Conservation (phyloP, 352 stramenopile genomes). For the Phytophthora fragariae region DNA sequence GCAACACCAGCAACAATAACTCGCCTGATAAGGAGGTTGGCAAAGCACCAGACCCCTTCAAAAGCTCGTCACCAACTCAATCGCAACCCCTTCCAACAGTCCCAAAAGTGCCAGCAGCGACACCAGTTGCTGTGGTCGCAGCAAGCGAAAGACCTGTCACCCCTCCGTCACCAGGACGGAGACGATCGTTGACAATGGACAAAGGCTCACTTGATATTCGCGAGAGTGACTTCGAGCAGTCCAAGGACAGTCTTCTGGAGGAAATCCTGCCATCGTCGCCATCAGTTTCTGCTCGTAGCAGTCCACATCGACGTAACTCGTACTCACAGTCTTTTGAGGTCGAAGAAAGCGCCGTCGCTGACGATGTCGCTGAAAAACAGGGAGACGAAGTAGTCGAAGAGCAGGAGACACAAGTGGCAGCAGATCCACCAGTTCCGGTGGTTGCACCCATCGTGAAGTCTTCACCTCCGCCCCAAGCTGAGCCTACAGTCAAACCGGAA, state of each 20-base stretch:
- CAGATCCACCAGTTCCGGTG: neutral
- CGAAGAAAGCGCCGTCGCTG: slow-evolving; percentile 28
- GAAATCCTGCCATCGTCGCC: slow-evolving; percentile 56
- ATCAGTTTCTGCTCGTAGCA: slow-evolving; percentile 25
- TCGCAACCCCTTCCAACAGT: slow-evolving; percentile 15
- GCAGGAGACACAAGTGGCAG: slow-evolving; percentile 1
- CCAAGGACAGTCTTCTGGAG: slow-evolving; percentile 73
- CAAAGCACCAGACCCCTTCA: slow-evolving; percentile 19
- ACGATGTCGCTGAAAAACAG: slow-evolving; percentile 14
- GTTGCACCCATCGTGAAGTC: neutral
- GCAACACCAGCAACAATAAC: slow-evolving; percentile 18
- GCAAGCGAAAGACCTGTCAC: neutral
- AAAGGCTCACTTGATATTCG: slow-evolving; percentile 51
- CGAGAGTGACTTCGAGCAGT: slow-evolving; percentile 72
- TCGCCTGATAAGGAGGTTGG: slow-evolving; percentile 36
- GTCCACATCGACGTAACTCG: slow-evolving; percentile 44
- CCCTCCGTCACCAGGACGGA: slow-evolving; percentile 39
- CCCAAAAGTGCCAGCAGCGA: slow-evolving; percentile 15
- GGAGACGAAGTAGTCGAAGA: neutral
- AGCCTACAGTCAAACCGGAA: slow-evolving; percentile 1
- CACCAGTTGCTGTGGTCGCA: neutral
- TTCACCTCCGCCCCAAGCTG: neutral
- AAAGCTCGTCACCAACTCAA: slow-evolving; percentile 20
- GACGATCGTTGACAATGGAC: slow-evolving; percentile 52
- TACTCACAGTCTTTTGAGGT: slow-evolving; percentile 63